These are phyloP conservation scores for Byssoonygena ceratinophila DNA, from an alignment of 2,329 filamentous ascomycete genomes.

Conservation along the genomic window DNA sequence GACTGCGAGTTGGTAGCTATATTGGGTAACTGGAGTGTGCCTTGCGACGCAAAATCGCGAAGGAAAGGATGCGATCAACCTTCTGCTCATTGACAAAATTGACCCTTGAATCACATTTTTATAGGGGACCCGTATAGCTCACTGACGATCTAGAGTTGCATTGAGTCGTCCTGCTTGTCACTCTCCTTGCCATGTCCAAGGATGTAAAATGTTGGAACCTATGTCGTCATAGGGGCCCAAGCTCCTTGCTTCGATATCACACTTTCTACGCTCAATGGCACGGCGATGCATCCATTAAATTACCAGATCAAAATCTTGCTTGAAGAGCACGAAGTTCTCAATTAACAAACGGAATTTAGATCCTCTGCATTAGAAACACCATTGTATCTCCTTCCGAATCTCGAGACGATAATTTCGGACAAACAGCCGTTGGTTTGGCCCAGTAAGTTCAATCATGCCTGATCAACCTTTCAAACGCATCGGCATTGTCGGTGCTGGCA, in stretches of 20 bases:
- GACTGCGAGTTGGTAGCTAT: not conserved
- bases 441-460: not conserved
- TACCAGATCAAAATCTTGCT: not conserved
- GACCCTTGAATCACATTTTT: not conserved
- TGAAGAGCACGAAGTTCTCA: not conserved
- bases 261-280: not conserved
- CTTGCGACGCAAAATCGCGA: not conserved
- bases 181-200: not conserved
- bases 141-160: not conserved
- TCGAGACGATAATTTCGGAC: too few relatives aligned
- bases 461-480: constrained; percentile 28
- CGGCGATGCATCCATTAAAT: too few relatives aligned
- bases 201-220: not conserved
- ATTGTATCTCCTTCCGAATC: not conserved
- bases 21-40: not conserved
- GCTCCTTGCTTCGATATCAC: not conserved
- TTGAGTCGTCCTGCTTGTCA: not conserved
- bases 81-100: constrained; percentile 3
- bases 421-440: too few relatives aligned
- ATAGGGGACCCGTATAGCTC: not conserved
- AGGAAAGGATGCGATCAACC: not conserved
- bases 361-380: not conserved
- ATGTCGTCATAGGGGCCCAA: constrained; percentile 5
- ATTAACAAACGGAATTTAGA: not conserved
- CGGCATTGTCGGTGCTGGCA: constrained; percentile 33